A percentile compares a stretch with the other conserved stretches of the same genome.
Evolutionary conservation across 441 rosid genomes (phyloP).

Genomic region (Adansonia grandidieri): DNA sequence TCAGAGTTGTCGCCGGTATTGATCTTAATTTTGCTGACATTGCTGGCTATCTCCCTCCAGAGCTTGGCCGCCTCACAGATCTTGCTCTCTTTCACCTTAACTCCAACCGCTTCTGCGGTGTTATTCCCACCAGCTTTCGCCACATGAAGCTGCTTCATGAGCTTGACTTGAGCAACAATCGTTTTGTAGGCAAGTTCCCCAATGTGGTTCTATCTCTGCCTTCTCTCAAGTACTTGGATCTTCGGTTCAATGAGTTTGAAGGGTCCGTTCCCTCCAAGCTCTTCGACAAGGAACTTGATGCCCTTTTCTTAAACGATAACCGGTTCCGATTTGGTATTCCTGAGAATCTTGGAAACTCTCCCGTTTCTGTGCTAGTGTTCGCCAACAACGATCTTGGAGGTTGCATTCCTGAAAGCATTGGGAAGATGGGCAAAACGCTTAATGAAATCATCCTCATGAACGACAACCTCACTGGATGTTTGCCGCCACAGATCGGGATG

Average conservation of each 20-base stretch:
- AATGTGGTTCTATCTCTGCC: conserved; percentile 54
- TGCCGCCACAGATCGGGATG: conserved; percentile 62
- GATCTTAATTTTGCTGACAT: conserved; percentile 69
- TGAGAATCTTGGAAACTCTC: conserved; percentile 64
- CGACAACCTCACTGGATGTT: conserved; percentile 65
- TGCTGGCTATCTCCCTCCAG: conserved; percentile 62
- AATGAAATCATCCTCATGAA: conserved; percentile 67
- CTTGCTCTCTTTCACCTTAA: conserved; percentile 67
- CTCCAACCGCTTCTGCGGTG: conserved; percentile 73
- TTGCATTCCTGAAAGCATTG: conserved; percentile 68
- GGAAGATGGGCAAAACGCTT: conserved; percentile 59
- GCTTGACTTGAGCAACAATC: conserved; percentile 72
- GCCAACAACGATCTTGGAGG: conserved; percentile 73
- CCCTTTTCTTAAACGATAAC: conserved; percentile 66
- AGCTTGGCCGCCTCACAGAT: conserved; percentile 62
- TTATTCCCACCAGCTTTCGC: conserved; percentile 48
- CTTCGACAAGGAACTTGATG: conserved; percentile 66
- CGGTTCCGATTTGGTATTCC: conserved; percentile 60
- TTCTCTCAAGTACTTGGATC: conserved; percentile 63
- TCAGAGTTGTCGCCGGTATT: conserved; percentile 60
- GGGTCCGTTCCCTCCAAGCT: conserved; percentile 52
- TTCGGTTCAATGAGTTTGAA: conserved; percentile 72
- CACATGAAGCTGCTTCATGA: conserved; percentile 59
- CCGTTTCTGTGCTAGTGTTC: conserved; percentile 64
- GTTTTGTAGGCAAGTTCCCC: conserved; percentile 68